Evolutionary conservation across 345 rosid genomes (phyloP).

Genomic region (Citrus medica): DNA sequence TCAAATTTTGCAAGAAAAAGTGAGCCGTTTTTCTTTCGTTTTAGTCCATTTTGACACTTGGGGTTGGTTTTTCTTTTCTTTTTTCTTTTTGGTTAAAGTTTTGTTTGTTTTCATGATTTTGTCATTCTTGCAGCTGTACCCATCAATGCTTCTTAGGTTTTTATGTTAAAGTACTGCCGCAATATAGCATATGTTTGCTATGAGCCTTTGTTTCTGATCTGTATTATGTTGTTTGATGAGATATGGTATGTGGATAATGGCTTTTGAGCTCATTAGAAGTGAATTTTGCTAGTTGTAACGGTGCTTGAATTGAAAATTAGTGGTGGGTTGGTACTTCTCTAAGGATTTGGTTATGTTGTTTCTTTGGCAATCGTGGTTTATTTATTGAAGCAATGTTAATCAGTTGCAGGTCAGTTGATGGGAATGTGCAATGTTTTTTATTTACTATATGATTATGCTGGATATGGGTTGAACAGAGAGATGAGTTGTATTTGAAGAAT

Average conservation of each 20-base stretch:
- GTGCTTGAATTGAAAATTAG: slow-evolving; percentile 2
- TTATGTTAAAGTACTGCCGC: not conserved
- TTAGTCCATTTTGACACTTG: not conserved
- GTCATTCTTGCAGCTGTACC: not conserved
- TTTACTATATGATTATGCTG: not conserved
- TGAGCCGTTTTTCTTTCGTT: slow-evolving; percentile 17
- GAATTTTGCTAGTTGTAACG: not conserved
- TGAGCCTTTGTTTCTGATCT: not conserved
- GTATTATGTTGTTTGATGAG: slow-evolving; percentile 11
- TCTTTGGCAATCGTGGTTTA: not conserved
- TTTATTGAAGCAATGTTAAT: not conserved
- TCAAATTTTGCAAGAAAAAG: slow-evolving; percentile 73
- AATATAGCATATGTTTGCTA: not conserved
- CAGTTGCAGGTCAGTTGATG: not conserved
- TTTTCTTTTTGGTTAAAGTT: not conserved
- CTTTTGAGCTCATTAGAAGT: not conserved
- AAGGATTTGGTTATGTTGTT: not conserved
- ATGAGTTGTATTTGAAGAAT: not conserved
- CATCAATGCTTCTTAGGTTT: slow-evolving; percentile 12
- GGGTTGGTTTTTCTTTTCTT: not conserved
- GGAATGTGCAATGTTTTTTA: not conserved
- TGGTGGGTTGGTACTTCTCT: not conserved
- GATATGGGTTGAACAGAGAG: not conserved
- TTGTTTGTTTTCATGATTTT: slow-evolving; percentile 9
- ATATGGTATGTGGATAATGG: slow-evolving; percentile 9